phyloP scores from a whole-genome alignment of 78 protist species.

The Dictyostelium intermedium region DNA sequence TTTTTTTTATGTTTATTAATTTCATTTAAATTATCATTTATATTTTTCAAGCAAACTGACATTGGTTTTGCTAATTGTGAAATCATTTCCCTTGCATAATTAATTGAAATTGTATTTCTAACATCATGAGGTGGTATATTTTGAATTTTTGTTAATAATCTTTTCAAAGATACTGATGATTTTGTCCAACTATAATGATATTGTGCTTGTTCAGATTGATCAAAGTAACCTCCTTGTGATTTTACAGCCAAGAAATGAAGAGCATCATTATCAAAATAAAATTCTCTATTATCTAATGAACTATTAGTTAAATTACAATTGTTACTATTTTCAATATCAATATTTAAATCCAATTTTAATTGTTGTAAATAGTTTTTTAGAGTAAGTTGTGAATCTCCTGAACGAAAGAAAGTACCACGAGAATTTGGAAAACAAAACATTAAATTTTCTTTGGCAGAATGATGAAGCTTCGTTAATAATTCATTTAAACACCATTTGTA shows the following conservation, averaged over 20 bases:
- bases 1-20: background rate
- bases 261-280: conserved; percentile 9
- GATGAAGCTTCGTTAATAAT: background rate
- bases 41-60: background rate
- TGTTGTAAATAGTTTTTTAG: background rate
- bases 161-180: background rate
- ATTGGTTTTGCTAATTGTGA: background rate
- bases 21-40: background rate
- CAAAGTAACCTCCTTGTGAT: background rate
- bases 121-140: background rate
- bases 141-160: background rate
- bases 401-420: background rate
- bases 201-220: background rate
- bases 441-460: background rate
- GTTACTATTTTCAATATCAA: background rate
- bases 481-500: conserved; percentile 3
- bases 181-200: background rate
- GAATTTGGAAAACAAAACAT: background rate
- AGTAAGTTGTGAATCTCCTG: background rate
- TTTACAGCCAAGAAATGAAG: background rate
- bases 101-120: background rate
- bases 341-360: background rate
- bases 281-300: background rate
- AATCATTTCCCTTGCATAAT: background rate
- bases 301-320: background rate